Evolutionary conservation across 2,329 filamentous ascomycete species (phyloP).

Genomic region (Phaeoacremonium minimum): DNA sequence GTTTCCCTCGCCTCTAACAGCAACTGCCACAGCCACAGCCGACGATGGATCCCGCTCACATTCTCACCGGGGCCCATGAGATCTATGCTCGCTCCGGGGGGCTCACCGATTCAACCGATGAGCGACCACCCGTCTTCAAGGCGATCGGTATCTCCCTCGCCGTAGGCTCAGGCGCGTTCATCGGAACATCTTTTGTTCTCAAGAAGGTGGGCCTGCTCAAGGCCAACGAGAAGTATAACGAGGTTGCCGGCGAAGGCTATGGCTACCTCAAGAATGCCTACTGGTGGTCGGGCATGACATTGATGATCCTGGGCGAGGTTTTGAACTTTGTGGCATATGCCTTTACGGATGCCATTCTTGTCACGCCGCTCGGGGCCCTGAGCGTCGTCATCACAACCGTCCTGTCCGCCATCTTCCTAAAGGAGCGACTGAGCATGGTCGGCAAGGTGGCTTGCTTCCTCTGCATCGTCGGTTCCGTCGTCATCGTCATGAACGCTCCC

Average conservation of each 20-base stretch:
- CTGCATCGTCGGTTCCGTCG: constrained; percentile 86
- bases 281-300: constrained; percentile 94
- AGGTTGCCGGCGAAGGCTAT: constrained; percentile 93
- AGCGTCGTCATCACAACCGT: constrained; percentile 91
- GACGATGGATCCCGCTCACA: no score
- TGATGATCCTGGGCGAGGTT: constrained; percentile 95
- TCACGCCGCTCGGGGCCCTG: constrained; percentile 45
- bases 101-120: constrained; percentile 23
- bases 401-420: constrained; percentile 89
- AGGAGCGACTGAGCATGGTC: constrained; percentile 91
- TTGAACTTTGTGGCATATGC: constrained; percentile 98
- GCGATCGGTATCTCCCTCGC: constrained; percentile 82
- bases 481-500: constrained; percentile 93
- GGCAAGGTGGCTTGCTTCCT: constrained; percentile 95
- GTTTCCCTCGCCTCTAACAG: no score
- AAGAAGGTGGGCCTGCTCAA: constrained; percentile 90
- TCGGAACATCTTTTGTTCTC: constrained; percentile 89
- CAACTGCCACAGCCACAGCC: no score
- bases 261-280: constrained; percentile 91
- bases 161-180: constrained; percentile 83
- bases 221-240: constrained; percentile 94
- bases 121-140: constrained; percentile 63
- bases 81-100: constrained; percentile 39
- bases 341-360: constrained; percentile 64
- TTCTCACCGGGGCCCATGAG: no score